Conservation (phyloP, 202 grass and related monocot genomes). For the Zizania palustris region DNA sequence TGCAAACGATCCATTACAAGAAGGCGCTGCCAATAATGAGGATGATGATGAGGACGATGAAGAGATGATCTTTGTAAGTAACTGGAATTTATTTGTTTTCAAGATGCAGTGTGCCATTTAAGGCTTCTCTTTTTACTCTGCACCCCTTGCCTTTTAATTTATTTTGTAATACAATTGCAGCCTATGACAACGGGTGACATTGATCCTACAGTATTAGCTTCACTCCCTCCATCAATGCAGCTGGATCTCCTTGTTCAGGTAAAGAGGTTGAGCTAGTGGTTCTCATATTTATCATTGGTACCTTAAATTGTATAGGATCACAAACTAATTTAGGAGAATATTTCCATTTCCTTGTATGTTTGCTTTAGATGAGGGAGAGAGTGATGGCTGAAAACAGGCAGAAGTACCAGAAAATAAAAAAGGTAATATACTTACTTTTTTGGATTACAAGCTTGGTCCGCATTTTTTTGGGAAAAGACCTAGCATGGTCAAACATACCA, state of each 20-base stretch:
- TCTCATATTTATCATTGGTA: slow-evolving; percentile 38
- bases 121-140: slow-evolving; percentile 23
- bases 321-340: slow-evolving; percentile 15
- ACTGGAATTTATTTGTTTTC: slow-evolving; percentile 1
- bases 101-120: not conserved
- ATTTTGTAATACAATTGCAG: slow-evolving; percentile 53
- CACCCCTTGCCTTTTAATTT: slow-evolving; percentile 13
- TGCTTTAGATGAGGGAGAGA: slow-evolving; percentile 89
- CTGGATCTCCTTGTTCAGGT: slow-evolving; percentile 99
- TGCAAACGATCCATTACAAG: slow-evolving; percentile 45
- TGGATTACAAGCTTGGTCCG: slow-evolving; percentile 1
- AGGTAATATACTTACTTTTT: slow-evolving; percentile 52
- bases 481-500: slow-evolving; percentile 11
- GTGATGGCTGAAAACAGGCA: slow-evolving; percentile 99
- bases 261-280: slow-evolving; percentile 26
- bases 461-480: too few species aligned
- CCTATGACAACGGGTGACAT: slow-evolving; percentile 67
- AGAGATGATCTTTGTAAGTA: slow-evolving; percentile 84
- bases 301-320: slow-evolving; percentile 29
- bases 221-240: slow-evolving; percentile 95
- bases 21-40: slow-evolving; percentile 51
- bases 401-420: slow-evolving; percentile 96
- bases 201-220: slow-evolving; percentile 91
- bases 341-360: slow-evolving; percentile 28
- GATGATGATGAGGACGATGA: slow-evolving; percentile 71